Evolutionary conservation across 1,284 basidiomycete genomes (phyloP).

Genomic region (Trichosporon sp.): DNA sequence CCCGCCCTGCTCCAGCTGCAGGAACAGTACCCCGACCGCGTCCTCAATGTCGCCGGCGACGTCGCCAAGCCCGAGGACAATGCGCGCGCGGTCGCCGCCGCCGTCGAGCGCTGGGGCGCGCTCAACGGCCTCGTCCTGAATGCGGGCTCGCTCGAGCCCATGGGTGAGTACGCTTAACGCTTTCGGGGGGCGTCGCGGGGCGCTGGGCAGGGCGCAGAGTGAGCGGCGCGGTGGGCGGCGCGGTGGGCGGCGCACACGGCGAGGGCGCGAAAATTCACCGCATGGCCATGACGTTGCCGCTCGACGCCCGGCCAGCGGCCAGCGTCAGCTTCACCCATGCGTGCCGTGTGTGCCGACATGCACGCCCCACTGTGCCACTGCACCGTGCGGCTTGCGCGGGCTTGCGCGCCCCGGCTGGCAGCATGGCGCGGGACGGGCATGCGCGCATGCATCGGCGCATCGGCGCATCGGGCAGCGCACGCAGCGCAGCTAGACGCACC

Average conservation of each 20-base stretch:
- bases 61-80: constrained; percentile 46
- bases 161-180: constrained; percentile 25
- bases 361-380: not conserved
- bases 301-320: not conserved
- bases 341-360: not conserved
- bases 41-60: constrained; percentile 46
- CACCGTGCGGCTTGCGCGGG: not conserved
- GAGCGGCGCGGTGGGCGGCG: not conserved
- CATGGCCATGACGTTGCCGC: not conserved
- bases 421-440: no score
- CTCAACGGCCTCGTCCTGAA: constrained; percentile 54
- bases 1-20: constrained; percentile 46
- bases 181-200: not conserved
- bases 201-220: no score
- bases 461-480: no score
- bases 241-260: not conserved
- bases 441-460: no score
- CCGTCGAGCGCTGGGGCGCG: constrained; percentile 49
- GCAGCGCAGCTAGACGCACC: no score
- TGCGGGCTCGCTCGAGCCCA: constrained; percentile 52
- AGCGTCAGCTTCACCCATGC: not conserved
- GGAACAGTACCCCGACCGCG: constrained; percentile 30
- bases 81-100: constrained; percentile 39
- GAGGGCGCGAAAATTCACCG: not conserved
- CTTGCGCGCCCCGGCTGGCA: no score